phyloP scores from a whole-genome alignment of 192 early-diverging fungal species.

The Umbelopsis sp. region DNA sequence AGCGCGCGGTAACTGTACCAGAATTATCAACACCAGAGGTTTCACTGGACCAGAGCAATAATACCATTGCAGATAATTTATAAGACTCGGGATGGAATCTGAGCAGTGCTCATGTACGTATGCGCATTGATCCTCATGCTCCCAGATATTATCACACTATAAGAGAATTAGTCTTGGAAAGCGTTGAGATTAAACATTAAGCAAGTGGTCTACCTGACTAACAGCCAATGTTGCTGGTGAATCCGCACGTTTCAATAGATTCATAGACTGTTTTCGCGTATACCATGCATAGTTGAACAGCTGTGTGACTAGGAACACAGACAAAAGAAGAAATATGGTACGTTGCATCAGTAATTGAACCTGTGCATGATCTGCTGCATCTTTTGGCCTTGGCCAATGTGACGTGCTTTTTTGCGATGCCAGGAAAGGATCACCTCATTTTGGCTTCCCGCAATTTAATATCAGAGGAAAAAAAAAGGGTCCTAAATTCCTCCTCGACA shows the following conservation, averaged over 20 bases:
- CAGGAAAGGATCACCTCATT: too few relatives aligned
- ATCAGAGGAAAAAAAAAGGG: too few relatives aligned
- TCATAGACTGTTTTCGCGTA: constrained; percentile 2
- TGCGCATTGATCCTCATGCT: constrained; percentile 57
- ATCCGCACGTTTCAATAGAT: constrained; percentile 1
- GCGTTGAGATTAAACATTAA: background rate
- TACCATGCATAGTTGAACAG: constrained; percentile 12
- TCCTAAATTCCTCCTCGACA: too few relatives aligned
- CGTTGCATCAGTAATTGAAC: background rate
- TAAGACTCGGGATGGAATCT: constrained; percentile 62
- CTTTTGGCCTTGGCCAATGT: background rate
- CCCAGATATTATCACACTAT: constrained; percentile 55
- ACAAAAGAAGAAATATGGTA: constrained; percentile 11
- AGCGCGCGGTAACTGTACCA: constrained; percentile 38
- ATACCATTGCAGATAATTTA: constrained; percentile 62
- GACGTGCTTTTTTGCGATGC: constrained; percentile 9
- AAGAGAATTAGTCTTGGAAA: background rate
- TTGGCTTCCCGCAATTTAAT: too few relatives aligned
- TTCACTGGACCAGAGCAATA: constrained; percentile 50
- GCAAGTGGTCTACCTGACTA: background rate
- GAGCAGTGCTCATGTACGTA: constrained; percentile 66
- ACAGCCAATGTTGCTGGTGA: background rate
- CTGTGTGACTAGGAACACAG: constrained; percentile 14
- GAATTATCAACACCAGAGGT: constrained; percentile 39
- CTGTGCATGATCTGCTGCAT: background rate